Percentiles rank a stretch among this genome's conserved stretches.
Evolutionary conservation across 192 early-diverging fungal species (phyloP).

Genomic region (Obelidium mucronatum): DNA sequence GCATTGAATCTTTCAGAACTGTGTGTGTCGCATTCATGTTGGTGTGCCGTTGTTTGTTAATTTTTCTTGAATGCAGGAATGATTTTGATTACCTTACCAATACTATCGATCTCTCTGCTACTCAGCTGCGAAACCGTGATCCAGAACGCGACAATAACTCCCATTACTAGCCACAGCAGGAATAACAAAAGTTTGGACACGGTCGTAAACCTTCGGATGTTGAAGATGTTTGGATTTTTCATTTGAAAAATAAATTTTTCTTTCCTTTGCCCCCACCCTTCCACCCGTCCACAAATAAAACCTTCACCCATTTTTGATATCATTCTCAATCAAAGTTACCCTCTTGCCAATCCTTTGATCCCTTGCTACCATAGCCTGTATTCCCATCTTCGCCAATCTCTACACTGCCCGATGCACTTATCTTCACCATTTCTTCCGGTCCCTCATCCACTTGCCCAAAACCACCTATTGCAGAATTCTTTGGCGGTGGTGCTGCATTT

Average conservation of each 20-base stretch:
- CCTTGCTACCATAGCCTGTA: constrained; percentile 39
- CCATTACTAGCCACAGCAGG: constrained; percentile 11
- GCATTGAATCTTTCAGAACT: constrained; percentile 28
- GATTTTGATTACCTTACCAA: neutral
- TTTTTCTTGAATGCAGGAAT: neutral
- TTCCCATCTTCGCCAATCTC: constrained; percentile 57
- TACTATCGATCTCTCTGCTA: neutral
- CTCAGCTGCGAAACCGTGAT: neutral
- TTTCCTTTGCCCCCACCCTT: neutral
- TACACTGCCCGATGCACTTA: neutral
- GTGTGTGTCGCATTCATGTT: neutral
- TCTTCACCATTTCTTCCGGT: constrained; percentile 58
- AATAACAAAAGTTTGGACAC: constrained; percentile 9
- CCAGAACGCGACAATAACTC: neutral
- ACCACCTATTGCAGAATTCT: neutral
- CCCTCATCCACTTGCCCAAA: constrained; percentile 56
- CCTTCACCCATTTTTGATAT: neutral
- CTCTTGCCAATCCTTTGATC: constrained; percentile 29
- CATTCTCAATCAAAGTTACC: constrained; percentile 35
- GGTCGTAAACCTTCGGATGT: constrained; percentile 9
- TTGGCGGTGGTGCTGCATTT: constrained; percentile 21
- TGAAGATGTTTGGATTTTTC: neutral
- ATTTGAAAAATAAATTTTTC: neutral
- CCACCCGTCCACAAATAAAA: too few species aligned
- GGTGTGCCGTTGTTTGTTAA: too few species aligned